These are phyloP conservation scores for Sarocladium strictum DNA, from an alignment of 2,329 filamentous ascomycete species.

Conservation along the genomic window DNA sequence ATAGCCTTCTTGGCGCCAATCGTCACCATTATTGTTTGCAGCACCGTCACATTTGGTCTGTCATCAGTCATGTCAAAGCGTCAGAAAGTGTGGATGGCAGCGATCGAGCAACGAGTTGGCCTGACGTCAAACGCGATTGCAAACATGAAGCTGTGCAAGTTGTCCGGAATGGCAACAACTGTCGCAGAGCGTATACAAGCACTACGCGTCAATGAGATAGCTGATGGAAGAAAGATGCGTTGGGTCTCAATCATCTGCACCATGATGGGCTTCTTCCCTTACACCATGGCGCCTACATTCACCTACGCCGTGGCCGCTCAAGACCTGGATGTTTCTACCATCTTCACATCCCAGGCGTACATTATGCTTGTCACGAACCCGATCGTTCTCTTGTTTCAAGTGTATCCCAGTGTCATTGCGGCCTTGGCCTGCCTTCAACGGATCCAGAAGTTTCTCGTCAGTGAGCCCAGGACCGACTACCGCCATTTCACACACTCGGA, in stretches of 20 bases:
- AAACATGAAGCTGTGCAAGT: conserved; percentile 27
- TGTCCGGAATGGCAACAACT: conserved; percentile 20
- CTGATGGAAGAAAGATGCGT: conserved; percentile 20
- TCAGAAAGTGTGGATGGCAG: conserved; percentile 30
- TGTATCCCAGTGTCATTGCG: conserved; percentile 24
- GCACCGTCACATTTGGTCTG: conserved; percentile 11
- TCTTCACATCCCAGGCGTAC: conserved; percentile 29
- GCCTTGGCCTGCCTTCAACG: conserved; percentile 26
- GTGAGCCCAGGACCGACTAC: conserved; percentile 19
- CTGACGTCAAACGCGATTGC: conserved; percentile 24
- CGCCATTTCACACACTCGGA: conserved; percentile 11
- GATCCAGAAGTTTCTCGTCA: conserved; percentile 31
- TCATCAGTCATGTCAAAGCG: conserved; percentile 14
- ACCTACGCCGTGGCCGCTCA: conserved; percentile 24
- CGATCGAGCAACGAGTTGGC: conserved; percentile 27
- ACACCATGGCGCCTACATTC: conserved; percentile 26
- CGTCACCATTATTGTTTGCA: conserved; percentile 29
- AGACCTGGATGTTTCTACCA: conserved; percentile 19
- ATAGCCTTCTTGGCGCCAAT: conserved; percentile 41
- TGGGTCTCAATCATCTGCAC: conserved; percentile 18
- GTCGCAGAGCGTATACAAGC: conserved; percentile 23
- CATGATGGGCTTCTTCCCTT: conserved; percentile 26
- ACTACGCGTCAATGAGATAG: conserved; percentile 23
- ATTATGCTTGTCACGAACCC: conserved; percentile 28
- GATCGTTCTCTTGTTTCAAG: conserved; percentile 24